phyloP scores from a whole-genome alignment of 805 yeast species.

The Barnettozyma californica region DNA sequence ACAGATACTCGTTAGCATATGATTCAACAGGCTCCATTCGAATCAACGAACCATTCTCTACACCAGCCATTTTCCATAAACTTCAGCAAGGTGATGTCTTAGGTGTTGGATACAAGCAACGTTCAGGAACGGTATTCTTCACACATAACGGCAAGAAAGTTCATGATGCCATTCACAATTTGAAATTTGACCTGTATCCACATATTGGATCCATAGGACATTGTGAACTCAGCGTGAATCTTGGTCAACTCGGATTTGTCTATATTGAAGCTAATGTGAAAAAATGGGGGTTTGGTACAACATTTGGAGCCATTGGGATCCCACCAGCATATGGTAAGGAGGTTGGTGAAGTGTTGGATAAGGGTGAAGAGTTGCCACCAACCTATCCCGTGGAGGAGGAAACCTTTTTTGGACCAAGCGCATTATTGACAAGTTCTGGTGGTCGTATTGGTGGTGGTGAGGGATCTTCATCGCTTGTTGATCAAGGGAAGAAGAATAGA shows the following conservation, averaged over 20 bases:
- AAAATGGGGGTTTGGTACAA: conserved; percentile 68
- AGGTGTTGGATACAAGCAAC: conserved; percentile 83
- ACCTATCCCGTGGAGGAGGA: conserved; percentile 58
- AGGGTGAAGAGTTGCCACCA: conserved; percentile 72
- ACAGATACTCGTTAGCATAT: conserved; percentile 63
- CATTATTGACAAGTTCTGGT: conserved; percentile 7
- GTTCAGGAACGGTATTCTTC: conserved; percentile 82
- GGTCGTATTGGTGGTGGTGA: not conserved
- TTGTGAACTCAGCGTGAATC: conserved; percentile 43
- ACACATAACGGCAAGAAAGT: conserved; percentile 91
- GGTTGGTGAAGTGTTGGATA: conserved; percentile 45
- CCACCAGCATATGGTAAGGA: conserved; percentile 42
- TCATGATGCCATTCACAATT: conserved; percentile 72
- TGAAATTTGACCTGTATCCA: conserved; percentile 40
- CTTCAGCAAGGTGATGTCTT: conserved; percentile 83
- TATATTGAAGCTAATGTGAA: conserved; percentile 81
- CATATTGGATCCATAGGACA: conserved; percentile 35
- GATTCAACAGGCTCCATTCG: conserved; percentile 69
- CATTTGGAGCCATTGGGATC: conserved; percentile 38
- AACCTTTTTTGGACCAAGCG: conserved; percentile 51
- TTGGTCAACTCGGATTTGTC: conserved; percentile 77
- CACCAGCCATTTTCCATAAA: conserved; percentile 34
- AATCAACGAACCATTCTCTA: conserved; percentile 54
- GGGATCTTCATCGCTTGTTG: not conserved
- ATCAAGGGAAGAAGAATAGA: conserved; percentile 4